phyloP scores from a whole-genome alignment of 2,329 filamentous ascomycete genomes.

The Clonostachys rosea region DNA sequence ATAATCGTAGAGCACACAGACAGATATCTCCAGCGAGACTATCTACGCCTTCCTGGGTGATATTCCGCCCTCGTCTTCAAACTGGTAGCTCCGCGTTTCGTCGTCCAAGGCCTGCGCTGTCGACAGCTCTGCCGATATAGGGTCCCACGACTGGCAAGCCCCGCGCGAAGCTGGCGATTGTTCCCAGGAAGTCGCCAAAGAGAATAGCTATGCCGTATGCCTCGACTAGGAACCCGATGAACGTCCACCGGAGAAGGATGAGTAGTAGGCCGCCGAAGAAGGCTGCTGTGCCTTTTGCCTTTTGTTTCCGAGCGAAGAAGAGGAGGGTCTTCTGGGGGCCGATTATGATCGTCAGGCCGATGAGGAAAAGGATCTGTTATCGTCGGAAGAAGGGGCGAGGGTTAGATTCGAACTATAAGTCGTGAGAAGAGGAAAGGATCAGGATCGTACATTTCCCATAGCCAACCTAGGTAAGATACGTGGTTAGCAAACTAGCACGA shows the following conservation, averaged over 20 bases:
- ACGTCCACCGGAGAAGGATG: slow-evolving; percentile 85
- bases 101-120: slow-evolving; percentile 64
- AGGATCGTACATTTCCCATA: slow-evolving; percentile 80
- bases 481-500: slow-evolving; percentile 5
- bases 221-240: slow-evolving; percentile 87
- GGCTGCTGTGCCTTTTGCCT: slow-evolving; percentile 84
- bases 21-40: no score
- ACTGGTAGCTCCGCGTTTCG: slow-evolving; percentile 77
- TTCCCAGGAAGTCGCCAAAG: slow-evolving; percentile 95
- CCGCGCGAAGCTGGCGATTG: slow-evolving; percentile 81
- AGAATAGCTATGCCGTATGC: slow-evolving; percentile 88
- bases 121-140: slow-evolving; percentile 72
- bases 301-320: slow-evolving; percentile 94
- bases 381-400: slow-evolving; percentile 7
- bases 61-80: slow-evolving; percentile 23
- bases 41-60: no score
- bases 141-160: slow-evolving; percentile 83
- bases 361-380: slow-evolving; percentile 86
- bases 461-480: slow-evolving; percentile 60
- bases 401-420: slow-evolving; percentile 6
- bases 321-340: slow-evolving; percentile 83
- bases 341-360: slow-evolving; percentile 94
- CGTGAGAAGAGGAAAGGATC: slow-evolving; percentile 4
- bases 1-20: no score
- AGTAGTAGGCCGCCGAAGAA: slow-evolving; percentile 80